Evolutionary conservation across 106 monocot species (phyloP), one percentile per base, ranked within the genome.

Genomic region (Hemerocallis citrina): DNA sequence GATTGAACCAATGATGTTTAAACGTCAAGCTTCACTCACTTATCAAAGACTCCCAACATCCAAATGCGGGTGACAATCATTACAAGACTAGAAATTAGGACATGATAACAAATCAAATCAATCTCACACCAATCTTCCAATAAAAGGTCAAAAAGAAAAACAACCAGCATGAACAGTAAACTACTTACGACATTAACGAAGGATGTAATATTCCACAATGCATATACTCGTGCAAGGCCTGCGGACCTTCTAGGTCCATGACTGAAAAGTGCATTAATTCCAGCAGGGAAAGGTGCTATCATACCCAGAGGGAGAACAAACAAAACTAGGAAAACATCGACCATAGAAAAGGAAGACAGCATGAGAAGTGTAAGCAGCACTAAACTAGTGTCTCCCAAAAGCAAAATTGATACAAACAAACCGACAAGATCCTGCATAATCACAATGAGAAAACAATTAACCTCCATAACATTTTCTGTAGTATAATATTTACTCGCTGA

Each of bases 361-460:
- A 91, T 91, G 49, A 98, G 96, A 48, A 98, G 75, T 20, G 91
- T 92, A 55, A 98, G 87, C 76, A 98, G 64, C n/a, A 98, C 96
- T 69, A 98, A 69, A 69, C 96, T 98, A 63, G 92, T 91, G 75
- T 98, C 96, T 66, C 78, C 91, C 14, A 98, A 58, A 17, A 98
- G 84, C 59, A 98, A 50, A 62, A 98, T 82, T 55, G 91, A 98
- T 57, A 98, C 81, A 24, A 98, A 70, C 74, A 98, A 62, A 34
- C 96, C 96, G 61, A 98, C 87, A 69, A 98, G 71, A 71, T 98
- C 96, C 96, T 98, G 87, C 66, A 77, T 46, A 9, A 48, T 19
- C 68, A 16, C n/a, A 61, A 31, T 32, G 0, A 17, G 6, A 11
- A 65, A 56, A 13, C 6, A 60, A 24, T 16, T 52, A 69, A 65